Percentiles rank a stretch among this genome's conserved stretches.
These are phyloP conservation scores for Yarrowia osloensis DNA, from an alignment of 805 yeast genomes.

Conservation along the genomic window DNA sequence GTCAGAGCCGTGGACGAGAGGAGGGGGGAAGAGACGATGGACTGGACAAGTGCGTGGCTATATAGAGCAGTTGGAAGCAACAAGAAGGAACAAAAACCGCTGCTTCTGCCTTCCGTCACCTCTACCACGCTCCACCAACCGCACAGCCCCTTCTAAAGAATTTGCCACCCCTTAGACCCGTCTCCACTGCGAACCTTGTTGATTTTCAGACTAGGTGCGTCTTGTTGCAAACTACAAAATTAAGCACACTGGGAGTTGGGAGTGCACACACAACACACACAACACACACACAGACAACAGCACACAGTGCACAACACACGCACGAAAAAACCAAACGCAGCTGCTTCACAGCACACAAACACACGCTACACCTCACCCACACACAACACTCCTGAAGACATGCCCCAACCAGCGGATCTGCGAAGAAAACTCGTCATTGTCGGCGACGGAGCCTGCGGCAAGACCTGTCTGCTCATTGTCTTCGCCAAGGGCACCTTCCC, in stretches of 20 bases:
- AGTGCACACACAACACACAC: slow-evolving; percentile 4
- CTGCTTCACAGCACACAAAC: not conserved
- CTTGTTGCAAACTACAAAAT: not conserved
- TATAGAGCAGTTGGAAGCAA: too few species aligned
- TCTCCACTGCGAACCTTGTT: slow-evolving; percentile 24
- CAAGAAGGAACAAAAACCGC: too few species aligned
- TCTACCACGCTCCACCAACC: too few species aligned
- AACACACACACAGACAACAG: not conserved
- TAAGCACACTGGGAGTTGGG: not conserved
- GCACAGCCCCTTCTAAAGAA: not conserved
- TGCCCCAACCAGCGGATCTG: slow-evolving; percentile 38
- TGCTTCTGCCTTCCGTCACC: too few species aligned
- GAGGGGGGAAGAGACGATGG: not conserved
- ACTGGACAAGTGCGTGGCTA: not conserved
- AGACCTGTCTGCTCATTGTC: slow-evolving; percentile 84
- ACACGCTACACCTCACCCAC: not conserved
- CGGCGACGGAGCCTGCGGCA: slow-evolving; percentile 98
- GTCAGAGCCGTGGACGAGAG: not conserved
- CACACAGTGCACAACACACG: slow-evolving; percentile 21
- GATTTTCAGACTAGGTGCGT: not conserved
- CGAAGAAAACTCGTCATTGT: slow-evolving; percentile 77
- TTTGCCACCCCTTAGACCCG: slow-evolving; percentile 19
- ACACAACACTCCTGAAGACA: not conserved
- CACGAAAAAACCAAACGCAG: slow-evolving; percentile 15
- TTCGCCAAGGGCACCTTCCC: slow-evolving; percentile 89